Evolutionary conservation across 2,329 filamentous ascomycete species (phyloP), one percentile per base, ranked within the genome.

Genomic region (Stemphylium beticola): DNA sequence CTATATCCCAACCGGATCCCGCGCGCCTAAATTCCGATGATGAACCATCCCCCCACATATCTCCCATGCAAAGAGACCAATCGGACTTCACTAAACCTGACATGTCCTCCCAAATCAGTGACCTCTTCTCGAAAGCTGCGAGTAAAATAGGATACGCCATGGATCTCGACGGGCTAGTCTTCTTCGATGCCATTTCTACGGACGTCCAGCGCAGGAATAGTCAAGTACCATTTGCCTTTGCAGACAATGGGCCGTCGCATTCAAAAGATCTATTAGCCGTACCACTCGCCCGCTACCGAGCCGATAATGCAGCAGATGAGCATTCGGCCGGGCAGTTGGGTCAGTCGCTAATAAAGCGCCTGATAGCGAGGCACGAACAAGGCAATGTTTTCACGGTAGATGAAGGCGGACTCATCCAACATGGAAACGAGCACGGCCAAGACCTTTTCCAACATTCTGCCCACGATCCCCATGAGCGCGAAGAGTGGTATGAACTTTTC

Each of bases 321-420:
- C 40, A 50, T 14, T 14, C 40, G 34, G 14, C 20, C 20, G 17
- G 37, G 24, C 40, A 29, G 18, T 18, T 41, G 9, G 24, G 43
- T 10, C 56, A 58, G 36, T 55, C 56, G 14, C 33, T 55, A 5
- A 55, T 58, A 15, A 38, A 37, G 37, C 56, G 56, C 34, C 43
- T 58, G 24, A 58, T 44, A 17, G 36, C 47, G 26, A 29, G 17
- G n/a, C 57, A 59, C 24, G 34, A 49, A 24, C 53, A 42, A 20
- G 57, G 57, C 9, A 49, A 57, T 45, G 40, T 59, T 22, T 59
- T 59, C 15, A 41, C 41, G 3, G 38, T 50, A 18, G 57, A 57
- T 29, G 57, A 57, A 34, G 32, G 53, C 26, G 57, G 53, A 4
- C 31, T 50, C 11, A 18, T 57, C 12, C 37, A 55, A 38, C 48